These are phyloP conservation scores for Lactarius hengduanensis DNA, from an alignment of 768 basidiomycete species.

Conservation along the genomic window DNA sequence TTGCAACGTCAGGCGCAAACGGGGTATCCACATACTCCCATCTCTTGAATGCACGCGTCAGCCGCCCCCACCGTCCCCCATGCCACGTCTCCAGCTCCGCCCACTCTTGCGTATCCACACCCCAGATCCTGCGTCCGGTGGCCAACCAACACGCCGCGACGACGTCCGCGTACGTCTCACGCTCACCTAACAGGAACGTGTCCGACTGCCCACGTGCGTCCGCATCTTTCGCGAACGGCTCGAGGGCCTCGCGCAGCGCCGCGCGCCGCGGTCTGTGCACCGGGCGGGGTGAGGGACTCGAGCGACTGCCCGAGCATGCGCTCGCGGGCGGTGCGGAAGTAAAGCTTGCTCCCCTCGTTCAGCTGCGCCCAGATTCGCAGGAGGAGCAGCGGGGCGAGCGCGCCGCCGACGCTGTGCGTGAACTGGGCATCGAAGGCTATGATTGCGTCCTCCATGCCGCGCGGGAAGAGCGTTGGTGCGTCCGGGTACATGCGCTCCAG, in stretches of 20 bases:
- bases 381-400: constrained; percentile 18
- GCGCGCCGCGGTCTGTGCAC: constrained; percentile 36
- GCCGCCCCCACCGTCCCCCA: constrained; percentile 35
- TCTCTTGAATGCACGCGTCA: constrained; percentile 16
- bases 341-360: constrained; percentile 38
- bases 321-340: constrained; percentile 42
- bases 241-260: constrained; percentile 39
- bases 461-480: constrained; percentile 40
- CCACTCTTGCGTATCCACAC: constrained; percentile 44
- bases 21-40: constrained; percentile 21
- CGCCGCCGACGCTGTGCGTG: constrained; percentile 10
- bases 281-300: constrained; percentile 39
- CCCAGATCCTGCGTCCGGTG: constrained; percentile 37
- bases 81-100: constrained; percentile 41
- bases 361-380: constrained; percentile 30
- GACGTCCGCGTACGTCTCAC: constrained; percentile 43
- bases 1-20: neutral
- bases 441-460: constrained; percentile 22
- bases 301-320: constrained; percentile 36
- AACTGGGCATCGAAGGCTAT: constrained; percentile 31
- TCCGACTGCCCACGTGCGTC: constrained; percentile 22
- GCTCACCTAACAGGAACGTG: constrained; percentile 38
- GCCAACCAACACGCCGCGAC: constrained; percentile 36
- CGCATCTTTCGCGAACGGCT: constrained; percentile 28
- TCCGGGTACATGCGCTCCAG: constrained; percentile 48